These are phyloP conservation scores for Penicillium dipodomyicola DNA, from an alignment of 495 filamentous ascomycete species.

Conservation along the genomic window DNA sequence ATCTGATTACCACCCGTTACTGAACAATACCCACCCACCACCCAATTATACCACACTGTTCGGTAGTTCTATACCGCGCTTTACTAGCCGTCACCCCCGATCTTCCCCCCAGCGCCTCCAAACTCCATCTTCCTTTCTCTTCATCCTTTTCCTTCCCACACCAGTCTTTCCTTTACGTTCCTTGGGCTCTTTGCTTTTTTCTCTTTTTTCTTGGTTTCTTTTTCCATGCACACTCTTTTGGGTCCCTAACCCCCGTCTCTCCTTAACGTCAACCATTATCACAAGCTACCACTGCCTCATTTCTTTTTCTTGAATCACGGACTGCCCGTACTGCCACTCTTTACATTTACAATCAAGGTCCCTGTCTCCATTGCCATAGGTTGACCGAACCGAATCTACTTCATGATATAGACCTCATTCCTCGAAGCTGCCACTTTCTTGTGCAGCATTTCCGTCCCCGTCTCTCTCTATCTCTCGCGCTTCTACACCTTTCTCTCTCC, in stretches of 20 bases:
- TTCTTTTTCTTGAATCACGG: constrained; percentile 19
- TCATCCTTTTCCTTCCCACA: constrained; percentile 15
- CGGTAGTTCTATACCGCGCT: constrained; percentile 1
- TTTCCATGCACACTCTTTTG: constrained; percentile 16
- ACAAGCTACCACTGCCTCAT: constrained; percentile 11
- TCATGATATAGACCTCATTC: constrained; percentile 25
- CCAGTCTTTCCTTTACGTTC: constrained; percentile 11
- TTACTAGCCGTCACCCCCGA: constrained; percentile 16
- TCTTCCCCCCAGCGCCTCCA: constrained; percentile 19
- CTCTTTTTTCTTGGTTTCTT: constrained; percentile 3
- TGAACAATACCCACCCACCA: constrained; percentile 4
- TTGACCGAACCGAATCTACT: constrained; percentile 16
- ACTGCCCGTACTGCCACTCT: constrained; percentile 11
- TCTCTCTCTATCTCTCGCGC: constrained; percentile 1
- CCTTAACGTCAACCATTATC: constrained; percentile 21
- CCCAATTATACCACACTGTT: constrained; percentile 2
- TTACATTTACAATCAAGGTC: constrained; percentile 17
- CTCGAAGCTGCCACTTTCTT: constrained; percentile 12
- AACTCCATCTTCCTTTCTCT: constrained; percentile 18
- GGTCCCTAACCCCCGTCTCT: constrained; percentile 21
- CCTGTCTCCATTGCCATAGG: constrained; percentile 7
- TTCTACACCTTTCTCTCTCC: constrained; percentile 5
- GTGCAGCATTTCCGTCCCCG: constrained; percentile 10
- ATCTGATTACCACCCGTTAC: constrained; percentile 15
- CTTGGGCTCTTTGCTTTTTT: constrained; percentile 17